These are phyloP conservation scores for Xylariaceae sp. DNA, from an alignment of 2,329 filamentous ascomycete genomes.

Conservation along the genomic window DNA sequence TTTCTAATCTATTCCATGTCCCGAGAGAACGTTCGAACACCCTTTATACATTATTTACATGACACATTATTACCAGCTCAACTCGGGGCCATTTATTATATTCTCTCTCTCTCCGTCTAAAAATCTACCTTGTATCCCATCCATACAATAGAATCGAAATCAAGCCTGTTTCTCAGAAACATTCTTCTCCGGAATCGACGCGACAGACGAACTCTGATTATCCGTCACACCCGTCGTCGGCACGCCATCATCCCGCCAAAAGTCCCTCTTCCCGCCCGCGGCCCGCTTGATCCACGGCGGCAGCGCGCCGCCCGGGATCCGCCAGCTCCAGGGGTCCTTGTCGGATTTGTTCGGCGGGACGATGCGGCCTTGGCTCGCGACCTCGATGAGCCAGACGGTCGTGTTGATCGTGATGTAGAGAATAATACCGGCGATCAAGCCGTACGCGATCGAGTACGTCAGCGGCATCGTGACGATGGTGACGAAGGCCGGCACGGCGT, in stretches of 20 bases:
- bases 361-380: slow-evolving; percentile 61
- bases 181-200: no score
- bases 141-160: no score
- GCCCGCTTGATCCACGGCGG: slow-evolving; percentile 68
- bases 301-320: slow-evolving; percentile 66
- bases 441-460: slow-evolving; percentile 83
- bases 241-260: slow-evolving; percentile 52
- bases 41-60: no score
- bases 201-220: neutral
- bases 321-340: slow-evolving; percentile 77
- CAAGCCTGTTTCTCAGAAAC: no score
- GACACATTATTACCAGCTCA: no score
- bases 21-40: no score
- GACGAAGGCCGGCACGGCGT: slow-evolving; percentile 78
- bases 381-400: slow-evolving; percentile 62
- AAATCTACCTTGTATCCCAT: no score
- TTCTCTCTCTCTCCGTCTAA: no score
- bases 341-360: slow-evolving; percentile 68
- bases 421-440: slow-evolving; percentile 73
- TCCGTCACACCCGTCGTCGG: neutral
- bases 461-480: slow-evolving; percentile 85
- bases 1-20: no score
- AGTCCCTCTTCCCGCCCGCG: slow-evolving; percentile 62
- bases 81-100: no score
- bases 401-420: slow-evolving; percentile 73